Base-by-base conservation (phyloP, 192 early-diverging fungal genomes). In the Coemansia sp. region DNA sequence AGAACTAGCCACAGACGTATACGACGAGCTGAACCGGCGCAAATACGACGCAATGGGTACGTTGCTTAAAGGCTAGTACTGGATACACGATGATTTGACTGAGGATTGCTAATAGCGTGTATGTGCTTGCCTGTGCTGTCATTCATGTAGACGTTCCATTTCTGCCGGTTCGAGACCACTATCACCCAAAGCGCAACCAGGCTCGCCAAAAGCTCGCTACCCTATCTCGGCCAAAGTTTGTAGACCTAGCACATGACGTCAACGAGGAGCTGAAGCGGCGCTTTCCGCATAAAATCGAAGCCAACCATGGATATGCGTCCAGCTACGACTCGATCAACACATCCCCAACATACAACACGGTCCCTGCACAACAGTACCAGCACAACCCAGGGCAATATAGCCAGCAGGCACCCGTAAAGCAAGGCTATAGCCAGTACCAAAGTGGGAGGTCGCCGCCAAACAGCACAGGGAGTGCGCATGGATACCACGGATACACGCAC, bases 161-260 rank as follows among this genome's bases (percentile, higher is more conserved):
- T 73, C 84, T 97, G 44, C 87, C 89, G 5, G 89, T 93, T 27
- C 81, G 90, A 20, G 89, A 94, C 69, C 91, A 94, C 50, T 97
- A 93, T 73, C 96, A 98, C 77, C 80, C 80, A 34, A 83, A 96
- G 71, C 89, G 97, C 44, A 99, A 99, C 82, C 95, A 96, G 73
- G 96, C 95, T 4, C 88, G 97, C 24, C 94, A 94, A 70, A 99
- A 99, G 76, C 86, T 99, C 9, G 92, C 95, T n/a, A 95, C 95
- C 4, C 86, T 99, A 11, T 91, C 94, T 11, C 85, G 74, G 60
- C 68, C 84, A 71, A 89, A 95, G 61, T 99, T 98, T 85, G 91
- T 94, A 59, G 95, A 98, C 68, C 86, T 99, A 44, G 93, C 92
- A 10, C 89, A 88, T 69, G 97, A 97, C 77, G 92, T 97, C 12